Evolutionary conservation across 1,139 yeast genomes (phyloP), one percentile per base, ranked within the genome.

Genomic region (Debaryomyces udenii): DNA sequence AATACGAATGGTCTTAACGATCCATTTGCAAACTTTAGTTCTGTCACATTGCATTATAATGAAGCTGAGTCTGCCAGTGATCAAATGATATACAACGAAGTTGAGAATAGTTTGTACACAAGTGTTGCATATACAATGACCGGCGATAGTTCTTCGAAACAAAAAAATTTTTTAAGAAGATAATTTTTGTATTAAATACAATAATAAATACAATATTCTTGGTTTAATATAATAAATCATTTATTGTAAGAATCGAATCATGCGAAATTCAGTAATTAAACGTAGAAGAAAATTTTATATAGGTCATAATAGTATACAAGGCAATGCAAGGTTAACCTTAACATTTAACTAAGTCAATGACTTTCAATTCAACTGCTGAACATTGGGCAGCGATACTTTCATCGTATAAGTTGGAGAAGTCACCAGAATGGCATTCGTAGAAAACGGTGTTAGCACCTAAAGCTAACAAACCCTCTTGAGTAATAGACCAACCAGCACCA

Each of bases 21-120:
- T 62, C 97, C 97, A 11, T 93, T 93, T 64, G 85, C 81, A 41
- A 82, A 82, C 54, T 93, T 93, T 67, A 88, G 85, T 55, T 90
- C 97, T 0, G 89, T 93, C 53, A 88, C 96, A 3, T 70, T 93
- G 55, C 89, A 89, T 55, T 93, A 90, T 59, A 86, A 78, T 42
- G 85, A 80, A 37, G 70, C 66, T 31, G 53, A 52, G 55, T 53
- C 14, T 4, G 22, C 27, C n/a, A 62, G 59, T 22, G 73, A 68
- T 31, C 65, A 70, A 39, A 66, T 76, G 55, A 56, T 68, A 2
- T 78, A 73, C 49, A 52, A 51, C 34, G 79, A 76, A 30, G 78
- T 77, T 15, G 83, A 80, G 27, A 75, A 71, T 26, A 75, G 76
- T 24, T 64, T 80, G 7, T 80, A 79, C 52, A 84, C 89, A 3